A percentile compares a stretch with the other conserved stretches of the same genome.
These are phyloP conservation scores for Blastobotrys muscicola DNA, from an alignment of 805 yeast species.

Conservation along the genomic window DNA sequence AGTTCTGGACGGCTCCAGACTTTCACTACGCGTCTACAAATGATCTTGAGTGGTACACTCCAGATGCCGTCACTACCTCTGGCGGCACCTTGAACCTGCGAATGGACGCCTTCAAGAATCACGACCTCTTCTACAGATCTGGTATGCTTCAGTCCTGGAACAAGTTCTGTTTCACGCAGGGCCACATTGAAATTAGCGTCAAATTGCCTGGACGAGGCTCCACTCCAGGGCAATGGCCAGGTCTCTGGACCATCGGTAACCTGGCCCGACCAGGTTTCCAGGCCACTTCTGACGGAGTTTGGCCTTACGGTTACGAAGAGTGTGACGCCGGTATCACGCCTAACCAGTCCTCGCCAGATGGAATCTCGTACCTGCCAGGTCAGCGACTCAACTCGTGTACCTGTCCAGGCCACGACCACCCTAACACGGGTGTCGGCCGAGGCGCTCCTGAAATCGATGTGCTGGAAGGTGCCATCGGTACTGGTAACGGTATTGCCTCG, in stretches of 20 bases:
- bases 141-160: constrained; percentile 95
- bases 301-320: constrained; percentile 84
- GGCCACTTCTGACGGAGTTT: constrained; percentile 83
- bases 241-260: constrained; percentile 91
- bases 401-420: constrained; percentile 77
- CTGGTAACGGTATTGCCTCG: constrained; percentile 62
- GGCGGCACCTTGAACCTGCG: constrained; percentile 62
- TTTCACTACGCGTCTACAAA: constrained; percentile 77
- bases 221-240: constrained; percentile 89
- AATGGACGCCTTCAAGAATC: constrained; percentile 77
- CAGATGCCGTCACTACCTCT: constrained; percentile 74
- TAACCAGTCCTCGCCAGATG: constrained; percentile 84
- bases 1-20: constrained; percentile 81
- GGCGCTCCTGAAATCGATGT: constrained; percentile 96
- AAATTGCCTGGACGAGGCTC: constrained; percentile 71
- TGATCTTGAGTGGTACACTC: constrained; percentile 92
- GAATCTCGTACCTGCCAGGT: constrained; percentile 79
- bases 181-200: constrained; percentile 66
- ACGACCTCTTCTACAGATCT: constrained; percentile 70
- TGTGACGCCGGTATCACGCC: constrained; percentile 96
- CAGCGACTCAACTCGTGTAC: constrained; percentile 71
- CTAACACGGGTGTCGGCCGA: constrained; percentile 78
- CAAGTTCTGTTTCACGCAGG: constrained; percentile 80
- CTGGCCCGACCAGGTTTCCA: constrained; percentile 84
- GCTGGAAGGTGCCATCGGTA: constrained; percentile 64